These are phyloP conservation scores for Fusarium verticillioides DNA, from an alignment of 2,329 filamentous ascomycete species.

Conservation along the genomic window DNA sequence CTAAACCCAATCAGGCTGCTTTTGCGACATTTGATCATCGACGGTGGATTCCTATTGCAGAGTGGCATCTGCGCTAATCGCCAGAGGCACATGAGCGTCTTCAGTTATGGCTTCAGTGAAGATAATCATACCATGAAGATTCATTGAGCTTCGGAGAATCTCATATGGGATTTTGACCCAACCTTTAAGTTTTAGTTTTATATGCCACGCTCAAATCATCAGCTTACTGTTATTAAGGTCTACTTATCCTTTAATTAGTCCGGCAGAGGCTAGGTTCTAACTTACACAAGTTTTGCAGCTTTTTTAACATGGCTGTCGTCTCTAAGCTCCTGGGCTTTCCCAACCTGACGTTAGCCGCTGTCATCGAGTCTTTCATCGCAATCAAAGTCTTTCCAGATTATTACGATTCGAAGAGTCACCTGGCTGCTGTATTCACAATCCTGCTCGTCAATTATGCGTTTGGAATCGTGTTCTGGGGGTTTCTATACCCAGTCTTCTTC, in stretches of 20 bases:
- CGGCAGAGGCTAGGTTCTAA: neutral
- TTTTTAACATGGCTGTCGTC: constrained; percentile 19
- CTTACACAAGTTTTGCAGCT: neutral
- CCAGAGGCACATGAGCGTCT: neutral
- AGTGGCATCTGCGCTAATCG: neutral
- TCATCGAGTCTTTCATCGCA: constrained; percentile 42
- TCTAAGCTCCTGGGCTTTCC: constrained; percentile 31
- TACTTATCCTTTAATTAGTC: neutral
- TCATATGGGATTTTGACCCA: neutral
- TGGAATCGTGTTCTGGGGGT: constrained; percentile 28
- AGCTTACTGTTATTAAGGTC: neutral
- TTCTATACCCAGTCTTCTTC: constrained; percentile 35
- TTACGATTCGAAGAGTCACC: constrained; percentile 23
- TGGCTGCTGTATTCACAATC: constrained; percentile 19
- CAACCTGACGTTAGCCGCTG: constrained; percentile 29
- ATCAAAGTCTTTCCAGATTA: constrained; percentile 44
- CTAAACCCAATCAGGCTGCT: constrained; percentile 36
- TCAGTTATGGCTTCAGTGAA: neutral
- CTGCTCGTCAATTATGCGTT: constrained; percentile 37
- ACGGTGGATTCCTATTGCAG: constrained; percentile 1
- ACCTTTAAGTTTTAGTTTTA: neutral
- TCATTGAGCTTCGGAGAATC: neutral
- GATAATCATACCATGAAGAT: neutral
- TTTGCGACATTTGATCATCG: constrained; percentile 32
- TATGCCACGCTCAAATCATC: neutral